phyloP scores from a whole-genome alignment of 257 asterid species.

The Petunia axillaris region DNA sequence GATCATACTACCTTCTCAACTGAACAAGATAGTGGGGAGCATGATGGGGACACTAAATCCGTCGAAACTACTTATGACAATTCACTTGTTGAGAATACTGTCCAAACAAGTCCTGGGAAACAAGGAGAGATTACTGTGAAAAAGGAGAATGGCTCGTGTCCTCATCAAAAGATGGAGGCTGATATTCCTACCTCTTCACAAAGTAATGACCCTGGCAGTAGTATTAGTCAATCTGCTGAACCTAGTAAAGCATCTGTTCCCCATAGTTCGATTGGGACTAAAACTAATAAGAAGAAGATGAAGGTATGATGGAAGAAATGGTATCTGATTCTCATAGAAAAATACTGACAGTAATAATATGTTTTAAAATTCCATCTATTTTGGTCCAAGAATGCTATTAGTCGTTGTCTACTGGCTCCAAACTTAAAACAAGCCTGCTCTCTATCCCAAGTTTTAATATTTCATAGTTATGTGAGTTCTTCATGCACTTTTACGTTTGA shows the following conservation, averaged over 20 bases:
- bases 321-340: background rate
- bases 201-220: slow-evolving; percentile 29
- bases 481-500: background rate
- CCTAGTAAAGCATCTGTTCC: slow-evolving; percentile 33
- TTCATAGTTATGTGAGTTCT: background rate
- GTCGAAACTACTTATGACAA: slow-evolving; percentile 49
- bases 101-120: slow-evolving; percentile 22
- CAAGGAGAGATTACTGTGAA: slow-evolving; percentile 25
- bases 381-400: slow-evolving; percentile 2
- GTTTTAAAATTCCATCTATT: background rate
- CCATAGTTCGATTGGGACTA: slow-evolving; percentile 39
- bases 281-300: slow-evolving; percentile 43
- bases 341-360: background rate
- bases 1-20: slow-evolving; percentile 42
- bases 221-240: slow-evolving; percentile 23
- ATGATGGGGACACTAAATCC: slow-evolving; percentile 53
- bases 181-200: slow-evolving; percentile 17
- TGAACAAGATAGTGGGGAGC: slow-evolving; percentile 40
- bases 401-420: background rate
- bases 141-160: slow-evolving; percentile 41
- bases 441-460: background rate
- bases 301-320: slow-evolving; percentile 38
- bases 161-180: slow-evolving; percentile 21
- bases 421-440: background rate
- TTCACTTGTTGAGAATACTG: slow-evolving; percentile 37